These are phyloP conservation scores for Aurantiochytrium sp. DNA, from an alignment of 108 stramenopile genomes.

Conservation along the genomic window DNA sequence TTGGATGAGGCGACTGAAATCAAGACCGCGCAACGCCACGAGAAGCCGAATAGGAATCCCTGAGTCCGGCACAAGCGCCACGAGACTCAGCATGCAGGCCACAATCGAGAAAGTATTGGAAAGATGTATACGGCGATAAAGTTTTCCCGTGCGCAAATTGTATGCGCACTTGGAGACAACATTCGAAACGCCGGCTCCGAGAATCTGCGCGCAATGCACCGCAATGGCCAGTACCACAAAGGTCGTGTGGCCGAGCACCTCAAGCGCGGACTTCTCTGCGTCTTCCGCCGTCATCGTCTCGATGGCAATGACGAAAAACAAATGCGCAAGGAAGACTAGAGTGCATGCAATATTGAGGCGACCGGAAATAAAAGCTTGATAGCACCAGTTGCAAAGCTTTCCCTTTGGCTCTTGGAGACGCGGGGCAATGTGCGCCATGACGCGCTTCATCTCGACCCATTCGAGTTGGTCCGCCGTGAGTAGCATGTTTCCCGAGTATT, in stretches of 20 bases:
- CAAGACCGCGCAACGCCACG: background rate
- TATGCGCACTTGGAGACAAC: background rate
- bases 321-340: too few species aligned
- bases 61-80: background rate
- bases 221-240: background rate
- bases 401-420: background rate
- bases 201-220: background rate
- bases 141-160: background rate
- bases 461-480: background rate
- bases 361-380: background rate
- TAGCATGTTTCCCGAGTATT: slow-evolving; percentile 6
- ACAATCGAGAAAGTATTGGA: background rate
- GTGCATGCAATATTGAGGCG: background rate
- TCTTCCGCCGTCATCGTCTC: too few species aligned
- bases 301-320: too few species aligned
- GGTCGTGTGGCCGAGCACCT: too few species aligned
- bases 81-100: background rate
- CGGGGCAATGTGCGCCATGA: background rate
- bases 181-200: background rate
- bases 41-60: background rate
- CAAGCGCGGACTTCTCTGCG: too few species aligned
- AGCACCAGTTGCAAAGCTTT: background rate
- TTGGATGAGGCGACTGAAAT: background rate
- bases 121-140: background rate
- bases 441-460: slow-evolving; percentile 15